Evolutionary conservation across 495 filamentous ascomycete genomes (phyloP).

Genomic region (Cenococcum geophilum): DNA sequence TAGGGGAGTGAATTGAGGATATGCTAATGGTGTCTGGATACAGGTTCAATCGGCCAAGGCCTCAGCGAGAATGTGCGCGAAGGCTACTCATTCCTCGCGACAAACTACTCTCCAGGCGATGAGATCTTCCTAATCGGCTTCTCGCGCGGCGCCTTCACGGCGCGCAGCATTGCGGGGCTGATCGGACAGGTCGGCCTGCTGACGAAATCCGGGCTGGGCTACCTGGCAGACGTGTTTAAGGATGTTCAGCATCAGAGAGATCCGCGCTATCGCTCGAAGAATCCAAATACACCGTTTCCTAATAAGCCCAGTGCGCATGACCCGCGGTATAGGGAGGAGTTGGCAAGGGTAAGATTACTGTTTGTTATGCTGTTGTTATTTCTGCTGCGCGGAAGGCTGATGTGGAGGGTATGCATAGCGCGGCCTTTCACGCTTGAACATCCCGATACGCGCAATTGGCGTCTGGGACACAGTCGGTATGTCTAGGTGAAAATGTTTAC

Average conservation of each 20-base stretch:
- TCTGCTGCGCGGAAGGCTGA: neutral
- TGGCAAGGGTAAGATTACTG: slow-evolving; percentile 47
- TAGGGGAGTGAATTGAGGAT: neutral
- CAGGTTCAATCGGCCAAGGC: slow-evolving; percentile 35
- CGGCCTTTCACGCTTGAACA: slow-evolving; percentile 33
- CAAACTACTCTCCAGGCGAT: slow-evolving; percentile 61
- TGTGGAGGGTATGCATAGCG: slow-evolving; percentile 4
- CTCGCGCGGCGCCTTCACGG: slow-evolving; percentile 68
- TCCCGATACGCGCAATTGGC: slow-evolving; percentile 38
- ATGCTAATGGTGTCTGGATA: neutral
- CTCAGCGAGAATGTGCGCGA: slow-evolving; percentile 54
- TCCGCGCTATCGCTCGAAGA: slow-evolving; percentile 47
- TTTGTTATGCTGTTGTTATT: slow-evolving; percentile 31
- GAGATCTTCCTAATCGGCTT: slow-evolving; percentile 68
- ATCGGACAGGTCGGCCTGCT: slow-evolving; percentile 58
- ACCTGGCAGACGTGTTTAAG: slow-evolving; percentile 58
- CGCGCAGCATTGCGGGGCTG: slow-evolving; percentile 57
- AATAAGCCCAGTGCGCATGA: slow-evolving; percentile 49
- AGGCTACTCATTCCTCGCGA: slow-evolving; percentile 59
- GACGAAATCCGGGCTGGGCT: slow-evolving; percentile 57
- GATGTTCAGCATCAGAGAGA: slow-evolving; percentile 56
- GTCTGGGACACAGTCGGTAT: slow-evolving; percentile 41
- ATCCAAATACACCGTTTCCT: slow-evolving; percentile 52
- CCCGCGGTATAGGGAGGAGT: slow-evolving; percentile 35
- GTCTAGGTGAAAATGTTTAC: neutral